Evolutionary conservation across 208 protist genomes (phyloP), one percentile per base, ranked within the genome.

Genomic region (Endotrypanum monterogeii): DNA sequence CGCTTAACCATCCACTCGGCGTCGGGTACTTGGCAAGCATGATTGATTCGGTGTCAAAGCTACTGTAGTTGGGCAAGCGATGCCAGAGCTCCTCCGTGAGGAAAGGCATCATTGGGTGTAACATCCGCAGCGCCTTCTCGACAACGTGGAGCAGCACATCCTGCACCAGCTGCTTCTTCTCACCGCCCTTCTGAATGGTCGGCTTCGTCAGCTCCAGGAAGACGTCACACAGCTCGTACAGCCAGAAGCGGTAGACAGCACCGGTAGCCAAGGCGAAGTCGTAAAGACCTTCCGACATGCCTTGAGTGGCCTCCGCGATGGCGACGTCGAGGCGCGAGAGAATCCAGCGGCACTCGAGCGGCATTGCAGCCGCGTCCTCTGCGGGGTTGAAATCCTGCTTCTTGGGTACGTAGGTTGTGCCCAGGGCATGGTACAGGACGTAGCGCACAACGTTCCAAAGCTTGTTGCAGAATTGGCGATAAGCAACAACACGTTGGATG

Each of bases 51-150:
- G 67, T 82, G 3, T 55, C 76, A 87, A 84, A 99, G 61, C 73
- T 94, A 68, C 56, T 75, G 79, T 89, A 94, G 81, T 96, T 85
- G 14, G 96, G 96, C 68, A 98, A 83, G 54, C 87, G 92, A 83
- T 99, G 98, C 95, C 98, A 99, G 1, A 99, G 78, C 82, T 99
- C 99, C 91, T 99, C 99, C 28, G 99, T 99, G 44, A 99, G 74
- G 80, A 99, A 99, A 32, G 99, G 99, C 99, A 99, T 99, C 86
- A 99, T 98, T 46, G 99, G 99, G 82, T 99, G 98, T 3, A 99
- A 83, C 68, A 99, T 62, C 66, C 97, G 89, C n/a, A 99, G 86
- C 14, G 84, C 95, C 65, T 78, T 78, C 76, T 99, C 98, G 16
- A 99, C 85, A 18, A 95, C 93, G 78, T 88, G 88, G 52, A 98